phyloP scores from a whole-genome alignment of 495 filamentous ascomycete species.

The Eremomyces bilateralis region DNA sequence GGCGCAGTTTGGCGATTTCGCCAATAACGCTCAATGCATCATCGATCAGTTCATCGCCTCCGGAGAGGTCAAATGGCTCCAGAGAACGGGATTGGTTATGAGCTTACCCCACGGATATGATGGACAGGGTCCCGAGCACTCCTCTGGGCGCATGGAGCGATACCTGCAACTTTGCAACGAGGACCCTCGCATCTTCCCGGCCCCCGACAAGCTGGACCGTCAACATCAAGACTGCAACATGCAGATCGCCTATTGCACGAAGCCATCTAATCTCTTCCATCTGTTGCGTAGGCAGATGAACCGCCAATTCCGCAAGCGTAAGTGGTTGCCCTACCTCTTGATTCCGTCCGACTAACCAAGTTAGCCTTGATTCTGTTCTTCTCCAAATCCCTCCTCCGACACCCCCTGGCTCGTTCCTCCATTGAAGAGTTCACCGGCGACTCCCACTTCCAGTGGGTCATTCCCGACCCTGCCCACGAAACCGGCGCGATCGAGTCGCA shows the following conservation, averaged over 20 bases:
- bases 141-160: constrained; percentile 89
- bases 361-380: constrained; percentile 89
- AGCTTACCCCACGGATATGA: constrained; percentile 95
- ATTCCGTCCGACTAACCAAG: too few species aligned
- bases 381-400: constrained; percentile 82
- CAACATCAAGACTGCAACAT: constrained; percentile 99
- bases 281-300: constrained; percentile 93
- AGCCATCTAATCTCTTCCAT: constrained; percentile 87
- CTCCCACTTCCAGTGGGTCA: constrained; percentile 89
- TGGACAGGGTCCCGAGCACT: constrained; percentile 95
- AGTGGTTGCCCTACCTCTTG: constrained; percentile 20
- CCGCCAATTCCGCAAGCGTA: constrained; percentile 96
- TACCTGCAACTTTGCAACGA: constrained; percentile 97
- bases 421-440: constrained; percentile 79
- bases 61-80: constrained; percentile 94
- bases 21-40: constrained; percentile 97
- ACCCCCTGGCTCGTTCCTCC: constrained; percentile 70
- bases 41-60: constrained; percentile 98
- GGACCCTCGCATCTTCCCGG: constrained; percentile 81
- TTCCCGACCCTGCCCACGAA: constrained; percentile 65
- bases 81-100: constrained; percentile 84
- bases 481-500: constrained; percentile 46
- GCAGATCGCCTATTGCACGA: constrained; percentile 91
- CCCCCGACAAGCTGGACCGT: constrained; percentile 68
- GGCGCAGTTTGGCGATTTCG: constrained; percentile 97